phyloP scores from a whole-genome alignment of 805 yeast species.

The Priceomyces fermenticarens region DNA sequence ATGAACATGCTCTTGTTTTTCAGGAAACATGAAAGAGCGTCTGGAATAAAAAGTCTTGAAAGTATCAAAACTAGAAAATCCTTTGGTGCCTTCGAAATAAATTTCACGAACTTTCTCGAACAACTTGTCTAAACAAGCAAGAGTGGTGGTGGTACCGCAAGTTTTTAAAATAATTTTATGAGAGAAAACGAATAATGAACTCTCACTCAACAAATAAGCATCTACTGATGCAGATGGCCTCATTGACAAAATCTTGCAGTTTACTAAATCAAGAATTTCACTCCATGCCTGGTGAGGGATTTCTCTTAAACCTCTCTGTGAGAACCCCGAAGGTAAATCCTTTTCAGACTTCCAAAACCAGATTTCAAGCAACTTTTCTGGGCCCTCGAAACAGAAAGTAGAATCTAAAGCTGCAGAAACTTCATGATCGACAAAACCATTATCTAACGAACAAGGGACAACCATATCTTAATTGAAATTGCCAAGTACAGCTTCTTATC shows the following conservation, averaged over 20 bases:
- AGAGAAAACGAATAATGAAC: slow-evolving; percentile 84
- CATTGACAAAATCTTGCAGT: slow-evolving; percentile 83
- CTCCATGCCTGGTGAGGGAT: slow-evolving; percentile 72
- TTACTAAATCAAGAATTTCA: slow-evolving; percentile 71
- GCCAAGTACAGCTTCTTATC: not conserved
- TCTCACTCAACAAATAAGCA: slow-evolving; percentile 84
- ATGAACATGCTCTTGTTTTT: slow-evolving; percentile 76
- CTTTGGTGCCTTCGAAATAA: slow-evolving; percentile 21
- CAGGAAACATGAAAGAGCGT: slow-evolving; percentile 90
- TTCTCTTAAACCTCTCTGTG: slow-evolving; percentile 51
- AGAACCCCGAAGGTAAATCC: slow-evolving; percentile 34
- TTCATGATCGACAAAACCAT: slow-evolving; percentile 71
- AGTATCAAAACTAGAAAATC: slow-evolving; percentile 36
- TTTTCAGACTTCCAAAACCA: slow-evolving; percentile 68
- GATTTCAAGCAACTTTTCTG: slow-evolving; percentile 87
- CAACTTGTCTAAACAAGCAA: slow-evolving; percentile 68
- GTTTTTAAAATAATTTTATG: slow-evolving; percentile 87
- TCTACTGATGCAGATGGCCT: slow-evolving; percentile 65
- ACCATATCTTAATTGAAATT: slow-evolving; percentile 24
- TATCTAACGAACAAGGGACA: slow-evolving; percentile 31
- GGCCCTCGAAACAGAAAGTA: slow-evolving; percentile 93
- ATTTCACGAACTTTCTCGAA: slow-evolving; percentile 38
- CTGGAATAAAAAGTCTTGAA: slow-evolving; percentile 83
- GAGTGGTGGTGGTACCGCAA: slow-evolving; percentile 93
- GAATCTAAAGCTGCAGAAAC: slow-evolving; percentile 79